phyloP scores from a whole-genome alignment of 2,329 filamentous ascomycete species.

The Stenocarpella maydis region DNA sequence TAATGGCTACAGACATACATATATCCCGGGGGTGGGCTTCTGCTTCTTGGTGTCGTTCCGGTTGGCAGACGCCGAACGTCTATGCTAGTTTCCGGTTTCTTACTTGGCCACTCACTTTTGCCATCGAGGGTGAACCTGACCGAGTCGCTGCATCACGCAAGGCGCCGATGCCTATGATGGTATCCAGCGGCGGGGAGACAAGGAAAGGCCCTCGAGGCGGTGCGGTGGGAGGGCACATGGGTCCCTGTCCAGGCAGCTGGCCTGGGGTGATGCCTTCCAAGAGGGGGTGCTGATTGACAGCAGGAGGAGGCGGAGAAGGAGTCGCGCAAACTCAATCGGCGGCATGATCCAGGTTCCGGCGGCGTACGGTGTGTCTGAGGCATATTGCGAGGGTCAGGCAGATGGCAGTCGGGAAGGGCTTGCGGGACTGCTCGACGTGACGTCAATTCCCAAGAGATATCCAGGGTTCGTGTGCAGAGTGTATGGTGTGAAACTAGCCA shows the following conservation, averaged over 20 bases:
- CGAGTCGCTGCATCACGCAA: neutral
- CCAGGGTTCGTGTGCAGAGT: conserved; percentile 15
- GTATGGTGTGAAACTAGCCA: conserved; percentile 22
- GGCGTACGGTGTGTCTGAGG: conserved; percentile 11
- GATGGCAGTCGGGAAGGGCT: conserved; percentile 24
- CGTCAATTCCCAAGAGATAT: conserved; percentile 14
- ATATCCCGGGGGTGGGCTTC: conserved; percentile 10
- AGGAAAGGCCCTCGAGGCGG: conserved; percentile 8
- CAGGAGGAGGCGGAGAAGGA: conserved; percentile 6
- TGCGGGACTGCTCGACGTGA: conserved; percentile 9
- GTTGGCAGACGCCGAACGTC: neutral
- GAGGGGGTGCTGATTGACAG: conserved; percentile 13
- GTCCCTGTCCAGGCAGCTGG: neutral
- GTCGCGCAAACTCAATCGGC: conserved; percentile 23
- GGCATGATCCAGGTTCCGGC: conserved; percentile 14
- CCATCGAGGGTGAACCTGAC: conserved; percentile 18
- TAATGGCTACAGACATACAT: conserved; percentile 10
- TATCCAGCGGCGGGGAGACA: conserved; percentile 22
- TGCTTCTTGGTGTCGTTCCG: neutral
- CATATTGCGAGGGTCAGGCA: conserved; percentile 16
- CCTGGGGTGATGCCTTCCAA: conserved; percentile 20
- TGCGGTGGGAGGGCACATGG: neutral
- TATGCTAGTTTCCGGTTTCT: conserved; percentile 1
- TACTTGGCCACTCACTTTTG: neutral
- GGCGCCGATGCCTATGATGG: conserved; percentile 2